Base-by-base conservation (phyloP, 164 flowering plant species). In the Macadamia integrifolia region DNA sequence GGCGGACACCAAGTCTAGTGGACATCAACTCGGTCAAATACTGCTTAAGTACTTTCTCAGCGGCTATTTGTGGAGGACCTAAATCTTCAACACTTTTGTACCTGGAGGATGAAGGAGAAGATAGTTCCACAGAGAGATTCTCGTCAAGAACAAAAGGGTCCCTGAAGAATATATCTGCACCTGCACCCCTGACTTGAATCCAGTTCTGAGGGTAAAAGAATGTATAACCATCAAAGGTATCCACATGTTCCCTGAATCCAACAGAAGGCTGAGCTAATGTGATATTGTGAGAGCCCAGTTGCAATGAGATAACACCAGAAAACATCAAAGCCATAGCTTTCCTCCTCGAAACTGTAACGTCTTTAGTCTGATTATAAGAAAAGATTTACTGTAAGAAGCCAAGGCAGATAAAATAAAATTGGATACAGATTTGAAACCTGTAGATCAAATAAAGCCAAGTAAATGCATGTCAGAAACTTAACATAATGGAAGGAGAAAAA, bases 1-100 rank as follows among this genome's bases (percentile, higher is more conserved):
- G 90, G 63, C 88, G 80, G 10, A 94, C 97, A 28, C 98, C 98
- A 57, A 94, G 91, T 74, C 98, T 88, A 1, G 97, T 94, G 18
- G 98, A 94, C 98, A 92, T 92, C 77, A 94, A 94, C 76, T 94
- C 98, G 8, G 95, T 88, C 79, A 94, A 77, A 73, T 92, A 94
- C 79, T 94, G 98, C 75, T 71, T 87, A 1, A 92, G 84, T 15
- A 90, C 95, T 67, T 87, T 89, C 82, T 86, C 79, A 62, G 83
- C 98, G 14, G 98, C 98, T 76, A 75, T 89, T 77, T 87, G 72
- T 2, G 97, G 97, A 14, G 95, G 66, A 58, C 98, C 98, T 79
- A 94, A 81, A 79, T 94, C 98, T 77, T 87, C 85, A 13, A 94
- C 92, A 55, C 88, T 88, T 80, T 86, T 85, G 81, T 86, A 94